Conservation (phyloP, 2,329 filamentous ascomycete genomes). For the Corynespora cassiicola region DNA sequence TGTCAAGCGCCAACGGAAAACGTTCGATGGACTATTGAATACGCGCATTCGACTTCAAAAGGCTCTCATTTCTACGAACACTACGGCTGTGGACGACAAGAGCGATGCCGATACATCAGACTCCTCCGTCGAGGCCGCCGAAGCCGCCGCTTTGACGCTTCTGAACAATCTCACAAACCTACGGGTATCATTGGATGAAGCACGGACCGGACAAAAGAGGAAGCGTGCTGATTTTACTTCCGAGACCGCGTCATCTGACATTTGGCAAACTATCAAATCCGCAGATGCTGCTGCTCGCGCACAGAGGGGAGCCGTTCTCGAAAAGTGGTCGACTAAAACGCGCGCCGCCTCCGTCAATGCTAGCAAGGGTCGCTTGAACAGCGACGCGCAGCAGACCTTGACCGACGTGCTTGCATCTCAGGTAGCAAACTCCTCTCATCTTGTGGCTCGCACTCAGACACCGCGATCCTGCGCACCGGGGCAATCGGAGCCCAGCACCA, state of each 20-base stretch:
- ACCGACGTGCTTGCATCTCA: constrained; percentile 74
- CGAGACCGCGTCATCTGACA: constrained; percentile 65
- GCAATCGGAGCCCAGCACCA: constrained; percentile 57
- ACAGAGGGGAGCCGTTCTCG: constrained; percentile 74
- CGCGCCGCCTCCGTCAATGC: constrained; percentile 64
- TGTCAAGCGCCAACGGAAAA: constrained; percentile 82
- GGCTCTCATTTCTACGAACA: constrained; percentile 81
- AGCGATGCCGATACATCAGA: constrained; percentile 50
- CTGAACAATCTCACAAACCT: constrained; percentile 81
- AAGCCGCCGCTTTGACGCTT: constrained; percentile 82
- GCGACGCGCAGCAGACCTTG: constrained; percentile 66
- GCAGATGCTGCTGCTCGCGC: constrained; percentile 67
- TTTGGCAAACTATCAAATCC: constrained; percentile 75
- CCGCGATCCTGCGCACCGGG: constrained; percentile 79
- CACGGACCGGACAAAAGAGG: constrained; percentile 65
- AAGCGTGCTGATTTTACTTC: constrained; percentile 58
- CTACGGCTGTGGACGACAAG: constrained; percentile 46
- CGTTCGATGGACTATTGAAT: constrained; percentile 89
- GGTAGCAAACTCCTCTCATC: constrained; percentile 68
- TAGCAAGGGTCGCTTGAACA: constrained; percentile 64
- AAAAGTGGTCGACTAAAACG: constrained; percentile 90
- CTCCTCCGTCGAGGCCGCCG: constrained; percentile 72
- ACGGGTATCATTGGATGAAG: constrained; percentile 65
- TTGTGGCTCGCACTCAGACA: constrained; percentile 72
- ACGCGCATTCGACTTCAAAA: constrained; percentile 93